These are phyloP conservation scores for Yamadazyma membranifaciens DNA, from an alignment of 1,139 yeast genomes.

Conservation along the genomic window DNA sequence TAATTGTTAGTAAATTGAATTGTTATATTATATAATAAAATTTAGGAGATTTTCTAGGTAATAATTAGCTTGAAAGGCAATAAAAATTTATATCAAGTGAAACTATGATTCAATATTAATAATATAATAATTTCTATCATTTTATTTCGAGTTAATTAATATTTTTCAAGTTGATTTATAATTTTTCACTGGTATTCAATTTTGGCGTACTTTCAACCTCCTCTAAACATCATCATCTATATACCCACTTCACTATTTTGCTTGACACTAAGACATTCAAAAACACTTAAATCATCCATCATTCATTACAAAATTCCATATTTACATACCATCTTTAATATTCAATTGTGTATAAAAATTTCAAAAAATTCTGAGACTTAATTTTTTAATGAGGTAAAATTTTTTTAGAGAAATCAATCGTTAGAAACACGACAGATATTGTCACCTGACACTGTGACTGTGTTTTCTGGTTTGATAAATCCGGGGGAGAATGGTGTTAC, in stretches of 20 bases:
- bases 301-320: not conserved
- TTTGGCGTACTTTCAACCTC: not conserved
- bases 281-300: not conserved
- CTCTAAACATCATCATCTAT: not conserved
- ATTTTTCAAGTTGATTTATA: not conserved
- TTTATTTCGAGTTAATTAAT: not conserved
- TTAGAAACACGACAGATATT: not conserved
- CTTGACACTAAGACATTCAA: not conserved
- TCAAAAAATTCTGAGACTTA: conserved; percentile 5
- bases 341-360: conserved; percentile 2
- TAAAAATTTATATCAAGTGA: no score
- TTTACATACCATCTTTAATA: conserved; percentile 7
- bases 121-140: not conserved
- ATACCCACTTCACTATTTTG: not conserved
- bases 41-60: not conserved
- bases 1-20: conserved; percentile 2
- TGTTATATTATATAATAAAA: not conserved
- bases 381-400: conserved; percentile 3
- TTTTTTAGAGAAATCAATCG: not conserved
- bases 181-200: not conserved
- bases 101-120: no score
- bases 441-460: conserved; percentile 7
- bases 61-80: not conserved
- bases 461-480: not conserved
- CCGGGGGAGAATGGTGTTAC: no score